A percentile compares a stretch with the other conserved stretches of the same genome.
These are phyloP conservation scores for Tetracladium setigerum DNA, from an alignment of 495 filamentous ascomycete species.

Conservation along the genomic window DNA sequence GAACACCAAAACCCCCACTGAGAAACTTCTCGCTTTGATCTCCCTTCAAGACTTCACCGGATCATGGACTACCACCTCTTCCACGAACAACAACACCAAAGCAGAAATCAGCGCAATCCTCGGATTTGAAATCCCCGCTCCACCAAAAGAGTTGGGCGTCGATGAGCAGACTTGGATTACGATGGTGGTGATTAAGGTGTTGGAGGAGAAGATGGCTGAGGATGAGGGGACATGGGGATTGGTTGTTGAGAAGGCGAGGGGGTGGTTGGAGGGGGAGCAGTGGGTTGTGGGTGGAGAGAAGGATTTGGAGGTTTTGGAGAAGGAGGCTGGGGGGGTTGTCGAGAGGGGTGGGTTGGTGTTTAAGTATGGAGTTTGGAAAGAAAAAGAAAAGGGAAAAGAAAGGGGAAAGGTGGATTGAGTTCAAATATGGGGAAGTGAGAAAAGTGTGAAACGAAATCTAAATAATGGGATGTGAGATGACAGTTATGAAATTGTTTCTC, in stretches of 20 bases:
- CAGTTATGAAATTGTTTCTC: no score
- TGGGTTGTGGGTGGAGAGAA: not conserved
- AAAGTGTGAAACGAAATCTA: no score
- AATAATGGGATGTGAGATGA: no score
- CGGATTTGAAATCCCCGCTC: slow-evolving; percentile 11
- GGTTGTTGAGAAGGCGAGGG: slow-evolving; percentile 28
- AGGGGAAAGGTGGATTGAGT: not conserved
- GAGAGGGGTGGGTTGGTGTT: not conserved
- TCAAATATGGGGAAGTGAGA: not conserved
- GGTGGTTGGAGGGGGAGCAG: slow-evolving; percentile 20
- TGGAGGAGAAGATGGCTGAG: slow-evolving; percentile 32
- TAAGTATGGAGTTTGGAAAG: not conserved
- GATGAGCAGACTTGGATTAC: slow-evolving; percentile 32
- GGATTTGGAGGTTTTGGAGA: slow-evolving; percentile 1
- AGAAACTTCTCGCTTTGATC: slow-evolving; percentile 28
- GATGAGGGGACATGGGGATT: slow-evolving; percentile 25
- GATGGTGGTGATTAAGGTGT: slow-evolving; percentile 38
- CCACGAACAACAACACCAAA: not conserved
- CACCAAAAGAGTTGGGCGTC: slow-evolving; percentile 2
- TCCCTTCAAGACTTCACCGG: slow-evolving; percentile 43
- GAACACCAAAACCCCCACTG: not conserved
- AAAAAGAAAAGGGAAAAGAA: not conserved
- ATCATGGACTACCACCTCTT: slow-evolving; percentile 35
- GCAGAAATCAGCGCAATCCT: slow-evolving; percentile 15
- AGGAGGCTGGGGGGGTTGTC: slow-evolving; percentile 4